Evolutionary conservation across 2,329 filamentous ascomycete species (phyloP), one percentile per base, ranked within the genome.

Genomic region (Phialophora chinensis): DNA sequence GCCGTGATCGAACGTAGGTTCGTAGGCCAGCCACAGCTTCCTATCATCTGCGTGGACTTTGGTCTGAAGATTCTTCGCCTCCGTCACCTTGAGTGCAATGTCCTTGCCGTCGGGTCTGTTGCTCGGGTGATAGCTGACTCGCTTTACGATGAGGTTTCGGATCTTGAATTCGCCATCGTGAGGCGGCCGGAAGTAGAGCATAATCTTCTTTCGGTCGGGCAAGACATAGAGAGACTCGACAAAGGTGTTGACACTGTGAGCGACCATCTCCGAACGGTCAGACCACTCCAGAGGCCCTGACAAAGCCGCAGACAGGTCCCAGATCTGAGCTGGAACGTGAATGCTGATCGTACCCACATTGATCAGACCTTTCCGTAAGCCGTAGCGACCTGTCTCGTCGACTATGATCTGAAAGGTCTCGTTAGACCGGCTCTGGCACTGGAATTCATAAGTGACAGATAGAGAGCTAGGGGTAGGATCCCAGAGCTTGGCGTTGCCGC

Each of bases 281-380:
- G 63, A 47, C 68, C 75, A 74, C 25, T 74, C 69, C 31, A 72
- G 66, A 14, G 63, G 62, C 1, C 79, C 76, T 11, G 47, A 66
- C 17, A 81, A 53, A 20, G 73, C 68, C 1, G 75, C 71, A 17
- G 74, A 74, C 31, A 78, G 75, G 73, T 82, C 80, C 80, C 80
- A 82, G 17, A 74, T 74, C 8, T 75, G 72, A 1, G 67, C 69
- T 2, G 79, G 80, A 56, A 77, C 79, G 59, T 80, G 79, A 2
- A 81, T 56, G 65, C 77, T 77, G 10, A 79, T 75, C 3, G 72
- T 72, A 3, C 78, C 79, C 3, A 81, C 71, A 1, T 66, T 66
- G 17, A 66, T 58, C 8, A 70, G 67, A 6, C 74, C 71, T 27
- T 76, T 72, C 2, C 71, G 72, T 20, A 79, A 63, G 5, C 62